Percentiles rank a stretch among this genome's conserved stretches.
phyloP scores from a whole-genome alignment of 2,329 filamentous ascomycete species.

The Penicillium decumbens region DNA sequence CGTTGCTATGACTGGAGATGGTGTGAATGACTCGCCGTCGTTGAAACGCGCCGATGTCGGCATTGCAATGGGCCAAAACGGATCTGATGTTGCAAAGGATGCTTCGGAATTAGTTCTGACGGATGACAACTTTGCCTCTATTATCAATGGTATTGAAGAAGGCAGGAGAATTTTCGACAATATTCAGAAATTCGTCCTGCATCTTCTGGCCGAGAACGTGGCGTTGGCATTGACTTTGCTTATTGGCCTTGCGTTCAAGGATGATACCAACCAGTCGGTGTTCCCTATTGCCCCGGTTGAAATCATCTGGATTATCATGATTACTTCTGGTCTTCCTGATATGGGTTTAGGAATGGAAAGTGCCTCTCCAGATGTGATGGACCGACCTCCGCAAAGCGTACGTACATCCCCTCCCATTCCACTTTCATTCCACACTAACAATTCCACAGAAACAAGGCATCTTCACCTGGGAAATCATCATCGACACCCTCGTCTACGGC shows the following conservation, averaged over 20 bases:
- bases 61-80: conserved; percentile 78
- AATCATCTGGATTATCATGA: conserved; percentile 92
- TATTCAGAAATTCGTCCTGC: conserved; percentile 81
- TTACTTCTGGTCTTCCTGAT: conserved; percentile 80
- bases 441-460: conserved; percentile 54
- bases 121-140: conserved; percentile 83
- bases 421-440: conserved; percentile 10
- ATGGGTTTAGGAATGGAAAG: conserved; percentile 81
- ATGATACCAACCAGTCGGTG: conserved; percentile 65
- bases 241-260: conserved; percentile 76
- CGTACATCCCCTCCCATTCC: not conserved
- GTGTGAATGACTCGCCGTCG: conserved; percentile 81
- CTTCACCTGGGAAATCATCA: conserved; percentile 71
- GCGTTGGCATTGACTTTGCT: conserved; percentile 78
- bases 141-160: conserved; percentile 77
- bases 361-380: conserved; percentile 71
- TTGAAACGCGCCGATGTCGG: conserved; percentile 77
- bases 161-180: conserved; percentile 84
- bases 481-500: conserved; percentile 77
- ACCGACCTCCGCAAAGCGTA: conserved; percentile 65
- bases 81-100: conserved; percentile 75
- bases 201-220: conserved; percentile 74
- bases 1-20: conserved; percentile 85
- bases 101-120: conserved; percentile 63
- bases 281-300: conserved; percentile 82